Conservation (phyloP, 2,329 filamentous ascomycete genomes). For the Ascochyta viciae-villosae region DNA sequence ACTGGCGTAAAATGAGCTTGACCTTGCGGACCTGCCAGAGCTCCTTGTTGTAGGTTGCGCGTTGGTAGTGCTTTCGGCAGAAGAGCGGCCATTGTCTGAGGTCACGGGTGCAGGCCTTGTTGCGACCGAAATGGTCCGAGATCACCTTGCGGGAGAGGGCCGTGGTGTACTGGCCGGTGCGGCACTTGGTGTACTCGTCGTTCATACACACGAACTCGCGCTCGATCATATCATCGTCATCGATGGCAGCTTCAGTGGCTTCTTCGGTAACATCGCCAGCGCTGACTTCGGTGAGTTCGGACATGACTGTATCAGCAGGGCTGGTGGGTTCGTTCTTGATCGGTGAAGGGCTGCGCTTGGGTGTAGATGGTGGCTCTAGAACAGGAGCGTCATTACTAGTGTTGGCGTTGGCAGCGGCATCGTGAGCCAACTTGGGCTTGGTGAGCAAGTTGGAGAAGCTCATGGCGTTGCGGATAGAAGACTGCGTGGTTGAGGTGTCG, state of each 20-base stretch:
- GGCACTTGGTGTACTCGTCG: constrained; percentile 39
- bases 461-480: constrained; percentile 31
- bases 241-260: background rate
- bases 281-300: constrained; percentile 4
- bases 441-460: constrained; percentile 33
- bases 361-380: constrained; percentile 13
- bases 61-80: constrained; percentile 52
- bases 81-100: constrained; percentile 45
- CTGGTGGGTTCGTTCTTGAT: constrained; percentile 2
- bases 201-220: constrained; percentile 45
- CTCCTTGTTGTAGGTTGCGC: constrained; percentile 47
- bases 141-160: constrained; percentile 48
- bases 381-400: background rate
- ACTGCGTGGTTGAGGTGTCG: constrained; percentile 3
- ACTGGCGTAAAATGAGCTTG: constrained; percentile 42
- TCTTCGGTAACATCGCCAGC: background rate
- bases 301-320: constrained; percentile 16
- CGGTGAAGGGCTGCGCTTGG: constrained; percentile 1
- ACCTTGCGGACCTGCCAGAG: constrained; percentile 47
- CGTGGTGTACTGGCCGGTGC: constrained; percentile 44
- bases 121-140: constrained; percentile 50
- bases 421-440: background rate
- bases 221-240: constrained; percentile 14
- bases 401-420: background rate
- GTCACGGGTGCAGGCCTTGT: constrained; percentile 46